Evolutionary conservation across 2,329 filamentous ascomycete species (phyloP).

Genomic region (Fusarium caatingaense): DNA sequence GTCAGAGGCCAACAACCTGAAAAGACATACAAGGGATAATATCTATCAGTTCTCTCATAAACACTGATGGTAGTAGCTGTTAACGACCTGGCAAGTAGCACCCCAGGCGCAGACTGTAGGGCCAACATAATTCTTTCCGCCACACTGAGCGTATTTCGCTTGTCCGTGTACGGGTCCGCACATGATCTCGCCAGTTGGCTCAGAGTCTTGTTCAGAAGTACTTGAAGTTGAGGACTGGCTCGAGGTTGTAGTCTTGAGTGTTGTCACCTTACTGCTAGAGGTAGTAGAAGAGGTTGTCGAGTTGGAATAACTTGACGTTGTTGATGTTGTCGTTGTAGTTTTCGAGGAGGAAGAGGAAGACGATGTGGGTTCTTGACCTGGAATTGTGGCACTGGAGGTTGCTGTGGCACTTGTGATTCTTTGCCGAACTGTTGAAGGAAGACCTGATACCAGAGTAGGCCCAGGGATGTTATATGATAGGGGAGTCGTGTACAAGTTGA

Average conservation of each 20-base stretch:
- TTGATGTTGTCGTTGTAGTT: not conserved
- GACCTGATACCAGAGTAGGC: slow-evolving; percentile 41
- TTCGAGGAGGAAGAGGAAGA: not conserved
- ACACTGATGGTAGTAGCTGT: slow-evolving; percentile 35
- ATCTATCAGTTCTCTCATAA: not conserved
- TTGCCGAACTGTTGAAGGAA: slow-evolving; percentile 35
- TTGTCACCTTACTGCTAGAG: not conserved
- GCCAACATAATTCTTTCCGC: slow-evolving; percentile 13
- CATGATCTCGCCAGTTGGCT: slow-evolving; percentile 29
- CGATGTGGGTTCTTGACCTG: slow-evolving; percentile 10
- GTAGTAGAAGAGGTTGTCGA: not conserved
- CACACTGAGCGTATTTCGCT: slow-evolving; percentile 41
- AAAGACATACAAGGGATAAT: accelerated
- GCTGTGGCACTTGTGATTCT: slow-evolving; percentile 7
- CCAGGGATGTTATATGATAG: slow-evolving; percentile 46
- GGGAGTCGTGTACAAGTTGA: slow-evolving; percentile 49
- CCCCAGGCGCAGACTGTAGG: slow-evolving; percentile 34
- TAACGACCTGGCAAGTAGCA: slow-evolving; percentile 21
- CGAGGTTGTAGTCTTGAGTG: slow-evolving; percentile 25
- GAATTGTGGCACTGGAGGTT: slow-evolving; percentile 39
- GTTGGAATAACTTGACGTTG: not conserved
- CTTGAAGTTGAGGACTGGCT: not conserved
- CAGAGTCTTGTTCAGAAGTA: not conserved
- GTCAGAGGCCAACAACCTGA: not conserved
- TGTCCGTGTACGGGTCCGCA: slow-evolving; percentile 34